Percentiles rank a stretch among this genome's conserved stretches.
These are phyloP conservation scores for Cephaloascus fragrans DNA, from an alignment of 805 yeast genomes.

Conservation along the genomic window DNA sequence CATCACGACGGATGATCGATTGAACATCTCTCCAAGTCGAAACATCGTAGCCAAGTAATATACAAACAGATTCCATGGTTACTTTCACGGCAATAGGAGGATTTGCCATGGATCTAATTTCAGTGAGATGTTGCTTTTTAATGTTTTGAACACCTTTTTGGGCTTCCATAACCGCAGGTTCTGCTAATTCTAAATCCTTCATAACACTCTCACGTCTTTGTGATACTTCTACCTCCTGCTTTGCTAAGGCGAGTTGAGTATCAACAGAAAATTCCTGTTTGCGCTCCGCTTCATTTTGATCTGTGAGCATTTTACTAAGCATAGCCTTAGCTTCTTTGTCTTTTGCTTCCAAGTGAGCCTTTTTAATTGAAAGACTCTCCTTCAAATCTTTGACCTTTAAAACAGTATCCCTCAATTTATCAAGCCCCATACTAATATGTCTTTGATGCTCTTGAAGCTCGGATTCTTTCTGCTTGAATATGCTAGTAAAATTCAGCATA, in stretches of 20 bases:
- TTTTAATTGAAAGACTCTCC: constrained; percentile 42
- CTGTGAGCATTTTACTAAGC: constrained; percentile 65
- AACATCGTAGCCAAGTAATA: constrained; percentile 63
- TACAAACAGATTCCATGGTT: constrained; percentile 82
- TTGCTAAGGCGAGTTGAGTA: constrained; percentile 58
- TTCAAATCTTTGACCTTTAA: constrained; percentile 57
- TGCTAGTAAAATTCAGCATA: constrained; percentile 28
- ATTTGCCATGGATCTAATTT: constrained; percentile 76
- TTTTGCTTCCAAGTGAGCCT: constrained; percentile 37
- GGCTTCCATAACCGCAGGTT: constrained; percentile 80
- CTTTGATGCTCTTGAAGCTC: constrained; percentile 57
- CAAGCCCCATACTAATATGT: constrained; percentile 66
- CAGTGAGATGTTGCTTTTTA: constrained; percentile 86
- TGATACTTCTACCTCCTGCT: constrained; percentile 54
- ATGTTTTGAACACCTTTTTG: constrained; percentile 85
- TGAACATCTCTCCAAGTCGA: constrained; percentile 78
- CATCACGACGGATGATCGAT: constrained; percentile 70
- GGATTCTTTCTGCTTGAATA: constrained; percentile 32
- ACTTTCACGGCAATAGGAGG: constrained; percentile 86
- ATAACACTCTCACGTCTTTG: constrained; percentile 44
- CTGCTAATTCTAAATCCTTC: constrained; percentile 62
- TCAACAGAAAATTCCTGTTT: constrained; percentile 77
- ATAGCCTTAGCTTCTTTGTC: constrained; percentile 62
- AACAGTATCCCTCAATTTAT: constrained; percentile 68
- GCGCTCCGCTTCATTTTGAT: constrained; percentile 89